Evolutionary conservation across 257 asterid species (phyloP).

Genomic region (Rhazya stricta): DNA sequence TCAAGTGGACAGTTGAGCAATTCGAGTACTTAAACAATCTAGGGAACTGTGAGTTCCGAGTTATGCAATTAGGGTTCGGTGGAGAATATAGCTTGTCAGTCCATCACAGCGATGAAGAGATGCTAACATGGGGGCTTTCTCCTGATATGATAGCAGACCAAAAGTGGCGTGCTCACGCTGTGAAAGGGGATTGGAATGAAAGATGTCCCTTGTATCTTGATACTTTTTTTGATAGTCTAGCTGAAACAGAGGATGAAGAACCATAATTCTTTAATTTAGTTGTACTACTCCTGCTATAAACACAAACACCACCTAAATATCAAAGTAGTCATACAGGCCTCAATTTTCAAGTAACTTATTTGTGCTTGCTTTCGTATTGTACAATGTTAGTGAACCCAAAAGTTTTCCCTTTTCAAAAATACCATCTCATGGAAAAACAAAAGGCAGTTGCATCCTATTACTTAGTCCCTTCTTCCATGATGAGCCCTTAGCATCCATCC

Average conservation of each 20-base stretch:
- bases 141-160: slow-evolving; percentile 41
- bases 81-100: slow-evolving; percentile 45
- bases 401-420: too few species aligned
- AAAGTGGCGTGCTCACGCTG: slow-evolving; percentile 34
- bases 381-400: too few species aligned
- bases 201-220: slow-evolving; percentile 33
- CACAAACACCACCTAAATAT: too few species aligned
- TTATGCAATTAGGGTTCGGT: slow-evolving; percentile 37
- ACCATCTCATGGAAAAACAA: too few species aligned
- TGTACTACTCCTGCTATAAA: background rate
- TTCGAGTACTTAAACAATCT: slow-evolving; percentile 33
- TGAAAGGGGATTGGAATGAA: slow-evolving; percentile 31
- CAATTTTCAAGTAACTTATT: too few species aligned
- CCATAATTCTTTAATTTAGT: background rate
- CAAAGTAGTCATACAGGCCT: background rate
- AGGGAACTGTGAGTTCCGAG: slow-evolving; percentile 38
- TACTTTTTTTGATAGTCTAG: slow-evolving; percentile 29
- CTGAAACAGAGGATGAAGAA: slow-evolving; percentile 30
- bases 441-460: too few species aligned
- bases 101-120: slow-evolving; percentile 39
- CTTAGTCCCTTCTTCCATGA: too few species aligned
- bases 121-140: slow-evolving; percentile 39
- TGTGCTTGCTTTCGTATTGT: too few species aligned
- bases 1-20: slow-evolving; percentile 47
- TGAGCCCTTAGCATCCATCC: too few species aligned